A percentile compares a stretch with the other conserved stretches of the same genome.
Conservation (phyloP, 805 yeast species). For the Sungouiozyma ichnusensis region DNA sequence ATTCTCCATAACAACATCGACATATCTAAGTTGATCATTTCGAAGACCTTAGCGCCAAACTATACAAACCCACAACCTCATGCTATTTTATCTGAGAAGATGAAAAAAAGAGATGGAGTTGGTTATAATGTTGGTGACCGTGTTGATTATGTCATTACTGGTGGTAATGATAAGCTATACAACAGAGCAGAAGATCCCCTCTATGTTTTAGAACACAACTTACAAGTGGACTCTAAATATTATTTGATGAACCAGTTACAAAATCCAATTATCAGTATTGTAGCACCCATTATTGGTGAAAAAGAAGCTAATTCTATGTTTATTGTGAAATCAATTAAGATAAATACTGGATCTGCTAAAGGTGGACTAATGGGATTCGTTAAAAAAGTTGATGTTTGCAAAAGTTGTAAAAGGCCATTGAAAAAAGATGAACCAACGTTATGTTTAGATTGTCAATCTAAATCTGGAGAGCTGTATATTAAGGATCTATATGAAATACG, state of each 20-base stretch:
- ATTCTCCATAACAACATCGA: conserved; percentile 85
- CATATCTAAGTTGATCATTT: conserved; percentile 84
- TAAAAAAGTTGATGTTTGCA: conserved; percentile 78
- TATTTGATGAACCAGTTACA: conserved; percentile 87
- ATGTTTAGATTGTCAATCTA: conserved; percentile 65
- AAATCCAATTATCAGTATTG: conserved; percentile 86
- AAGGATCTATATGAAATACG: conserved; percentile 72
- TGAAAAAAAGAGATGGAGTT: conserved; percentile 94
- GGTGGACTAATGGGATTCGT: conserved; percentile 92
- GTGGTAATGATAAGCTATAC: conserved; percentile 73
- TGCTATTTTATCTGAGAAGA: conserved; percentile 89
- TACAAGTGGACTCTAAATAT: conserved; percentile 90
- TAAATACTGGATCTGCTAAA: conserved; percentile 46
- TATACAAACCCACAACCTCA: conserved; percentile 97
- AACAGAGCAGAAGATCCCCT: conserved; percentile 96
- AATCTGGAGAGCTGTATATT: conserved; percentile 72
- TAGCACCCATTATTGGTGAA: conserved; percentile 91
- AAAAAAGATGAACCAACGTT: conserved; percentile 57
- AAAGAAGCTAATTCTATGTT: conserved; percentile 67
- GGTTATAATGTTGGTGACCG: conserved; percentile 97
- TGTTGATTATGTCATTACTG: conserved; percentile 91
- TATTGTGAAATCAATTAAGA: conserved; percentile 38
- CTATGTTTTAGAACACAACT: conserved; percentile 80
- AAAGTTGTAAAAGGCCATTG: conserved; percentile 78
- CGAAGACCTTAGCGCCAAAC: conserved; percentile 85